Conservation (phyloP, 2,329 filamentous ascomycete species). For the Penicillium janthinellum region DNA sequence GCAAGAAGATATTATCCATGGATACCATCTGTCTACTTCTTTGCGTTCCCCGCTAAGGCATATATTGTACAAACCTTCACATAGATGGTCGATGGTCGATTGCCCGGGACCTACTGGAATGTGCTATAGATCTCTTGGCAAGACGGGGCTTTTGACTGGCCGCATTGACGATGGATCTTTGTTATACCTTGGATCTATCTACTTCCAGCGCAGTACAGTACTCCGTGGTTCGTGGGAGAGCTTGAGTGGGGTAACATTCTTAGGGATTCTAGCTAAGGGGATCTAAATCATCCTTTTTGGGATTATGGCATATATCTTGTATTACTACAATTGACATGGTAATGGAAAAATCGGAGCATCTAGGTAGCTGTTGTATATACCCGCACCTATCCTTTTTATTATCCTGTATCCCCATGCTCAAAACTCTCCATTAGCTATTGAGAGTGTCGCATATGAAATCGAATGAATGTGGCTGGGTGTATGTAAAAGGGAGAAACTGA, state of each 20-base stretch:
- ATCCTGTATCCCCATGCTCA: too few species aligned
- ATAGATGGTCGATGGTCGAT: background rate
- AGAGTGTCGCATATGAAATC: too few species aligned
- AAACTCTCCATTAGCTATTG: too few species aligned
- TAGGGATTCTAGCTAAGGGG: too few species aligned
- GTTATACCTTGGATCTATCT: background rate
- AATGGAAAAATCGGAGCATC: background rate
- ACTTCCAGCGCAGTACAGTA: too few species aligned
- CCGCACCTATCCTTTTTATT: too few species aligned
- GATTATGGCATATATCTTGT: background rate
- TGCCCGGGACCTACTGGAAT: background rate
- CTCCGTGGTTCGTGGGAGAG: background rate
- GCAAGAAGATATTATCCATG: background rate
- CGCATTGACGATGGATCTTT: background rate
- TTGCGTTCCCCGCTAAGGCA: slow-evolving; percentile 18
- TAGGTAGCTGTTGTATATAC: background rate
- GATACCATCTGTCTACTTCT: background rate
- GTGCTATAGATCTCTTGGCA: background rate
- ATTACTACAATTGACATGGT: background rate
- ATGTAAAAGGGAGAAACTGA: too few species aligned
- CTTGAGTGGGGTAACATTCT: background rate
- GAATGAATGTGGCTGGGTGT: background rate
- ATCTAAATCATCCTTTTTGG: background rate
- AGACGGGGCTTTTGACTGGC: slow-evolving; percentile 3
- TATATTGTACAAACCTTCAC: background rate